Conservation (phyloP, 2,329 filamentous ascomycete species). For the Colletotrichum tofieldiae region DNA sequence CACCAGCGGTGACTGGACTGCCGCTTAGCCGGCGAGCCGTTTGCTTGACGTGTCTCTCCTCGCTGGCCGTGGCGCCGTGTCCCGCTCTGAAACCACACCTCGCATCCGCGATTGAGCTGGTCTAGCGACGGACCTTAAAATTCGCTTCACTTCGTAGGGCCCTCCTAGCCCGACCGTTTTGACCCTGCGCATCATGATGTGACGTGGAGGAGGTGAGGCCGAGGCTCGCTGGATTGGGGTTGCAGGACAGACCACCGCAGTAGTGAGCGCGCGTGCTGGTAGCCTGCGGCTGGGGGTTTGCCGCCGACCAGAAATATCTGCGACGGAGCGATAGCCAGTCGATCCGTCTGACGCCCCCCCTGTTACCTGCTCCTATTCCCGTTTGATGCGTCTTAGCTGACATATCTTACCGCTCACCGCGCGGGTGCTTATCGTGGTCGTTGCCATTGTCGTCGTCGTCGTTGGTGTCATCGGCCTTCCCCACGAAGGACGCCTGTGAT, state of each 20-base stretch:
- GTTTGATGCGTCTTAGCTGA: not conserved
- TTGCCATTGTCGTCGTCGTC: not conserved
- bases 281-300: conserved; percentile 8
- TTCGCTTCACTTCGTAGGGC: not conserved
- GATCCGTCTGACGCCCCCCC: conserved; percentile 15
- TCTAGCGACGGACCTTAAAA: conserved; percentile 20
- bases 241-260: not conserved
- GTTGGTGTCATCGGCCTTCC: not conserved
- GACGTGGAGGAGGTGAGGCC: conserved; percentile 9
- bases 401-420: not conserved
- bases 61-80: conserved; percentile 13
- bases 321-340: conserved; percentile 28
- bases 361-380: not conserved
- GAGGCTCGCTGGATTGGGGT: conserved; percentile 6
- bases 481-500: not conserved
- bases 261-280: not conserved
- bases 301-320: conserved; percentile 33
- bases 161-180: conserved; percentile 29
- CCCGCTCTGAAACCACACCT: conserved; percentile 11
- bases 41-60: conserved; percentile 34
- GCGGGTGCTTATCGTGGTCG: not conserved
- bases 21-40: conserved; percentile 30
- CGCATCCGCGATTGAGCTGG: not conserved
- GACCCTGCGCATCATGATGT: conserved; percentile 28
- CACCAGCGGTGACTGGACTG: conserved; percentile 11